Base-by-base conservation (phyloP, 257 asterid species). In the Przewalskia tangutica region DNA sequence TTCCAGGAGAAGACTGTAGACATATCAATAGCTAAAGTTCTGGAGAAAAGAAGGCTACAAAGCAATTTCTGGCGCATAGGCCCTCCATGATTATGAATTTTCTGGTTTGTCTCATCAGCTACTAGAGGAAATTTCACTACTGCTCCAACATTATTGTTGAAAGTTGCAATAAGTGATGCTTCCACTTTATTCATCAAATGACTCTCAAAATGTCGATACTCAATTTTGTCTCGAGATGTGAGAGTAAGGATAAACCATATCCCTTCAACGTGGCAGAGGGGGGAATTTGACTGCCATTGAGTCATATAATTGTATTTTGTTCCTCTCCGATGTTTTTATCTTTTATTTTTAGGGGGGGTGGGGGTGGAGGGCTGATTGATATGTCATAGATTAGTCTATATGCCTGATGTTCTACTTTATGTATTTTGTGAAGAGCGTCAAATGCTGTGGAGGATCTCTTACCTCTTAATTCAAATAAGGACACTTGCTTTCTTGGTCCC, bases 11-110 rank as follows among this genome's bases (percentile, higher is more conserved):
- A 85, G 86, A 95, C 97, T 0, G 98, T 97, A 81, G 99, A 94
- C 88, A 90, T 90, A 63, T 85, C 97, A 59, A 36, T 94, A 65
- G 99, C 97, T 77, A 82, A 94, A 84, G 77, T 76, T 84, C 89
- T 95, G 64, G 97, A 94, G 84, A n/a, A 93, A 77, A 77, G 92
- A 92, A 88, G 98, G 98, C 11, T 95, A 92, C 87, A 93, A 92
- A 86, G 92, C 92, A 63, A 87, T 95, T 85, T 87, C 92, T 73
- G 86, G 80, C 81, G 70, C 89, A 27, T 89, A 84, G 83, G 20
- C 42, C 80, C 3, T 13, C 62, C 23, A 13, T n/a, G n/a, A n/a
- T n/a, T n/a, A n/a, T n/a, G n/a, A n/a, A n/a, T n/a, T n/a, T 71
- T 73, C 20, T 51, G 0, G 60, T 51, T n/a, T 23, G 20, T 50